Evolutionary conservation across 495 filamentous ascomycete genomes (phyloP), one percentile per base, ranked within the genome.

Genomic region (Hyphodiscus hymeniophilus): DNA sequence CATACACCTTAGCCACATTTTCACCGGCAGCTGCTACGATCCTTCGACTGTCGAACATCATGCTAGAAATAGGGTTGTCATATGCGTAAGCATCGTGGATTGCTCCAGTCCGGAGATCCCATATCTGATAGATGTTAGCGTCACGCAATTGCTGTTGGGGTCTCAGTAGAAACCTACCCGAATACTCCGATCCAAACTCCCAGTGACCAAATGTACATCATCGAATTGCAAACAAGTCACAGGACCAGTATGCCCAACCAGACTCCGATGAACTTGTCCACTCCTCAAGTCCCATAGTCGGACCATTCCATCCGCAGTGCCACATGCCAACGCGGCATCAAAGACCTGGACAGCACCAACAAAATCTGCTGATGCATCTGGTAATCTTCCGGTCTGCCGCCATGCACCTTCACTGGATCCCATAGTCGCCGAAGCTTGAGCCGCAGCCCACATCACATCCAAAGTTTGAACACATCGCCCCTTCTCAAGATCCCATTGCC

Each of bases 371-470:
- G 81, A 78, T 6, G 75, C 73, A 63, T 85, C 80, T 23, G 80
- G 71, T 33, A 72, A 50, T 32, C 79, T 75, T 28, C 80, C 80
- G 31, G 69, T 67, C 44, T 64, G 62, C 49, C 65, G 68, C 75
- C 73, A 88, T 50, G 73, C 63, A 15, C 72, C 71, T 53, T 76
- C 74, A 47, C 65, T 66, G 0, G 72, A 66, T 8, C 69, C 67
- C 41, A 81, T 71, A 7, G 74, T 74, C 24, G 87, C 79, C 7
- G 83, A 86, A 21, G 88, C 89, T 63, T 97, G 94, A 2, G 92
- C 89, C 1, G 92, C 88, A 3, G 92, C 92, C 92, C 92, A 99
- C 55, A 99, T 81, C n/a, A 99, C 90, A 65, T 99, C 92, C 22
- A 99, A 71, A 1, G 92, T 99, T 66, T 99, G 92, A 24, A 97